A percentile compares a stretch with the other conserved stretches of the same genome.
Evolutionary conservation across 2,329 filamentous ascomycete species (phyloP).

Genomic region (Geosmithia flava): DNA sequence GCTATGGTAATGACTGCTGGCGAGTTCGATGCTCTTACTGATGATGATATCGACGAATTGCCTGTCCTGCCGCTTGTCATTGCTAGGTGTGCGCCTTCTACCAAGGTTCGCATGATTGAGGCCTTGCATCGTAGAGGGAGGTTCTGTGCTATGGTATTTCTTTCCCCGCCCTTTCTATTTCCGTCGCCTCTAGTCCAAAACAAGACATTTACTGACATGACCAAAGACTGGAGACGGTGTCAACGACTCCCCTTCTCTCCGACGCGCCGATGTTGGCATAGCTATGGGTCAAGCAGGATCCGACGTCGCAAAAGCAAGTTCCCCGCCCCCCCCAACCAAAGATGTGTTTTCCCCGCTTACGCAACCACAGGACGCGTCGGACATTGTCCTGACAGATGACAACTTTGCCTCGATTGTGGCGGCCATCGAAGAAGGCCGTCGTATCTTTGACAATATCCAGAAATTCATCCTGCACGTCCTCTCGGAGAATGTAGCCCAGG

Average conservation of each 20-base stretch:
- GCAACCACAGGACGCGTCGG: constrained; percentile 32
- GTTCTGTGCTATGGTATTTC: constrained; percentile 51
- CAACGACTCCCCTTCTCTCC: constrained; percentile 60
- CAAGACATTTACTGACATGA: background rate
- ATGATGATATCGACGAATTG: constrained; percentile 51
- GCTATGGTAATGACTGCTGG: constrained; percentile 52
- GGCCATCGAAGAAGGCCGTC: constrained; percentile 58
- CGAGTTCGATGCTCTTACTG: constrained; percentile 50
- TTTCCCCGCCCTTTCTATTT: background rate
- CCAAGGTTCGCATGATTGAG: constrained; percentile 65
- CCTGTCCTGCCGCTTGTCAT: constrained; percentile 56
- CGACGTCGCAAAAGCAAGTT: constrained; percentile 43
- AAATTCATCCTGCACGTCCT: constrained; percentile 62
- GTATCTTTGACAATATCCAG: constrained; percentile 66
- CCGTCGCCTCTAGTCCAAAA: background rate
- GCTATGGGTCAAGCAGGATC: constrained; percentile 51
- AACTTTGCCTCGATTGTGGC: constrained; percentile 63
- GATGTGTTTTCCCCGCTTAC: background rate
- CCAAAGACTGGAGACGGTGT: constrained; percentile 54
- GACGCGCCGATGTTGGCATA: constrained; percentile 60
- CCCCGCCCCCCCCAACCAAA: background rate
- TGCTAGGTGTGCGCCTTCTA: constrained; percentile 55
- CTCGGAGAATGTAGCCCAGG: constrained; percentile 60
- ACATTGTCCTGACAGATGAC: constrained; percentile 60
- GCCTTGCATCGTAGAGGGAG: constrained; percentile 52